phyloP scores from a whole-genome alignment of 164 flowering plant species.

The Magnolia sinica region DNA sequence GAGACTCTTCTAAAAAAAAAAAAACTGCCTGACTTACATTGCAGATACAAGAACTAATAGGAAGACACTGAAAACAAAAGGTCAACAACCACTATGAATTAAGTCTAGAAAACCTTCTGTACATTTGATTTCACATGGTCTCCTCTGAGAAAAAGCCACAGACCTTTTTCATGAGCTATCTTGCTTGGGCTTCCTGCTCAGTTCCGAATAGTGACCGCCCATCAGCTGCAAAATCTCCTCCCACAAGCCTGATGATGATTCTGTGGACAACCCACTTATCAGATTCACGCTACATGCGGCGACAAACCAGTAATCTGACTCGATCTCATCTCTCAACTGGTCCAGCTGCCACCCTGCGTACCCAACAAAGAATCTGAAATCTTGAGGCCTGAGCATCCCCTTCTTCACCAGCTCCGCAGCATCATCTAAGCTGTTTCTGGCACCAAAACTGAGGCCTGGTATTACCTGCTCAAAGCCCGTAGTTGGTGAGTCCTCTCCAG shows the following conservation, averaged over 20 bases:
- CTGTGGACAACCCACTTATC: slow-evolving; percentile 39
- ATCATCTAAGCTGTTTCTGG: slow-evolving; percentile 67
- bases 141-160: not conserved
- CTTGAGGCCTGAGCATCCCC: slow-evolving; percentile 64
- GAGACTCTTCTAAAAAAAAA: not conserved
- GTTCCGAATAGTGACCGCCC: slow-evolving; percentile 92
- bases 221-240: slow-evolving; percentile 88
- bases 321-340: slow-evolving; percentile 84
- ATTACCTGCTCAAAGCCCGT: slow-evolving; percentile 77
- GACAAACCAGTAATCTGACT: slow-evolving; percentile 77
- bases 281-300: slow-evolving; percentile 89
- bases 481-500: slow-evolving; percentile 34
- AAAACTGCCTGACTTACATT: not conserved
- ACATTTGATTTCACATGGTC: slow-evolving; percentile 2
- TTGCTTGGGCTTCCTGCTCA: slow-evolving; percentile 90
- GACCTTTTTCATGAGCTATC: slow-evolving; percentile 31
- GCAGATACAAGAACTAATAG: not conserved
- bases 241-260: slow-evolving; percentile 68
- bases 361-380: slow-evolving; percentile 88
- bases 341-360: slow-evolving; percentile 95
- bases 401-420: slow-evolving; percentile 73
- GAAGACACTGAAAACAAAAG: not conserved
- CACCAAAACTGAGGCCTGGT: slow-evolving; percentile 80
- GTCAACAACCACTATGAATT: not conserved
- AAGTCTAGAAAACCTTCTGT: not conserved